Conservation (phyloP, 257 asterid species). For the Gentiana dahurica region DNA sequence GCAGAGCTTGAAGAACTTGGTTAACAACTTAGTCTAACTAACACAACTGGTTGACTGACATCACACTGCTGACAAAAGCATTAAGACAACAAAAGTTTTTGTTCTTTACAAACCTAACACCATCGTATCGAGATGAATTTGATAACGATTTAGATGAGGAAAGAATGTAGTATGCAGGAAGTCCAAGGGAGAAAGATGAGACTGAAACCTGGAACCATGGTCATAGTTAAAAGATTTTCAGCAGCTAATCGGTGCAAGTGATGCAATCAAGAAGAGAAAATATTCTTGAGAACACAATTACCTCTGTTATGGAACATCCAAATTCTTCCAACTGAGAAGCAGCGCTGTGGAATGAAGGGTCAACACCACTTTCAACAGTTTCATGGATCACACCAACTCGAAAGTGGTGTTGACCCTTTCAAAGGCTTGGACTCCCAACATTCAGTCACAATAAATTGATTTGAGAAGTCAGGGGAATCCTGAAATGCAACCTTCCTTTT, state of each 20-base stretch:
- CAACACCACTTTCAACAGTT: conserved; percentile 83
- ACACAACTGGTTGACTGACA: no score
- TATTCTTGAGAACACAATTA: conserved; percentile 8
- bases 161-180: conserved; percentile 93
- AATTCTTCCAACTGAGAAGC: conserved; percentile 80
- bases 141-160: conserved; percentile 94
- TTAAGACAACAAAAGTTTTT: no score
- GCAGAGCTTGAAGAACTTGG: no score
- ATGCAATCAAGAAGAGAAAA: conserved; percentile 1
- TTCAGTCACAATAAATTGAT: conserved; percentile 48
- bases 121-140: conserved; percentile 94
- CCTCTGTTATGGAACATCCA: conserved; percentile 78
- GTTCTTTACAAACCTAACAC: conserved; percentile 49
- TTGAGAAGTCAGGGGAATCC: conserved; percentile 70
- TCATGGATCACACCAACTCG: conserved; percentile 83
- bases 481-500: conserved; percentile 23
- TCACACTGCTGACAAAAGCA: no score
- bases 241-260: neutral
- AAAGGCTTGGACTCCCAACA: conserved; percentile 64
- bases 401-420: conserved; percentile 45
- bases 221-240: conserved; percentile 1
- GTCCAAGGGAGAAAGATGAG: conserved; percentile 92
- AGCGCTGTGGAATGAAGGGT: conserved; percentile 54
- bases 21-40: no score
- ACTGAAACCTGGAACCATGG: conserved; percentile 53